These are phyloP conservation scores for Paraphoma chrysanthemicola DNA, from an alignment of 2,329 filamentous ascomycete genomes.

Conservation along the genomic window DNA sequence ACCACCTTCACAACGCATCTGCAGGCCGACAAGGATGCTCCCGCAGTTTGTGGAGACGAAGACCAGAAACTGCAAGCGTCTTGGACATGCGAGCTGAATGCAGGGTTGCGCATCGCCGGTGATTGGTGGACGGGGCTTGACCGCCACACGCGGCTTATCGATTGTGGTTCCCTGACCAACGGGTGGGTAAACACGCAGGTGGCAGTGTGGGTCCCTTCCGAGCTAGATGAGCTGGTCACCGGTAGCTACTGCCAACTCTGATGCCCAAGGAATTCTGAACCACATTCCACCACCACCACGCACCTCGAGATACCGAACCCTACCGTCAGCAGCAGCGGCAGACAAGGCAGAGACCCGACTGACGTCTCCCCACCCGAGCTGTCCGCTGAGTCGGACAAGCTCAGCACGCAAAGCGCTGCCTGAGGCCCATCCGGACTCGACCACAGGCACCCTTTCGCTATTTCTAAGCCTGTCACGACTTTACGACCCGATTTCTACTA, in stretches of 20 bases:
- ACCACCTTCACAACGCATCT: background rate
- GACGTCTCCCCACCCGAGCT: constrained; percentile 33
- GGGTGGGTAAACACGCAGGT: constrained; percentile 22
- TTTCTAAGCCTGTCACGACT: constrained; percentile 37
- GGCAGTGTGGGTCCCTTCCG: constrained; percentile 20
- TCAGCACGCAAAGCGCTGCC: constrained; percentile 24
- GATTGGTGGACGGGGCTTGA: constrained; percentile 28
- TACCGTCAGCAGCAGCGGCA: constrained; percentile 10
- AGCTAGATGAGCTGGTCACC: constrained; percentile 29
- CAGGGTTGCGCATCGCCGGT: constrained; percentile 10
- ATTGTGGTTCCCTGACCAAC: constrained; percentile 34
- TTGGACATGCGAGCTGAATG: constrained; percentile 18
- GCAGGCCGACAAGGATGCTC: constrained; percentile 3
- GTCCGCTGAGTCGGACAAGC: constrained; percentile 43
- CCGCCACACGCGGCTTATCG: constrained; percentile 26
- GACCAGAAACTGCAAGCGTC: constrained; percentile 8
- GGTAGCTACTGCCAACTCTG: constrained; percentile 23
- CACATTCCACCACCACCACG: constrained; percentile 16
- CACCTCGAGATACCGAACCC: constrained; percentile 7
- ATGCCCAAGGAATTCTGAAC: constrained; percentile 17
- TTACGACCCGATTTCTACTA: constrained; percentile 31
- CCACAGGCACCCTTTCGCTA: constrained; percentile 17
- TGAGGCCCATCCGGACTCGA: constrained; percentile 29
- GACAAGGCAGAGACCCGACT: constrained; percentile 30
- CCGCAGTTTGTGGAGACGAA: constrained; percentile 1